A percentile compares a stretch with the other conserved stretches of the same genome.
These are phyloP conservation scores for Puccinia coronata DNA, from an alignment of 1,284 basidiomycete species.

Conservation along the genomic window DNA sequence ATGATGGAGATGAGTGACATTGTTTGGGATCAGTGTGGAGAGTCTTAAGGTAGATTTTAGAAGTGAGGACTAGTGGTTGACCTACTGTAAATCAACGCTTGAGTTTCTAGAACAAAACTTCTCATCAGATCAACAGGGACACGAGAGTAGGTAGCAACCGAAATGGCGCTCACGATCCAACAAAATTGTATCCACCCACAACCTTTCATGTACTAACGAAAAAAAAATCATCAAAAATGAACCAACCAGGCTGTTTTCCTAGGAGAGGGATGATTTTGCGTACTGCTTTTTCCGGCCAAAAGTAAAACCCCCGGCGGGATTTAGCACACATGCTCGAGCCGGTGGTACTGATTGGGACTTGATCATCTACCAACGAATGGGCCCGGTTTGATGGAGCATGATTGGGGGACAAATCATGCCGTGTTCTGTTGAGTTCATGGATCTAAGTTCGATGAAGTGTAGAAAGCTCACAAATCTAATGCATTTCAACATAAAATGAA, in stretches of 20 bases:
- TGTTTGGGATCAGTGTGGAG: background rate
- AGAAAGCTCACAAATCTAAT: conserved; percentile 31
- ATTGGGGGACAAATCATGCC: background rate
- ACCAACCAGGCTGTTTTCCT: background rate
- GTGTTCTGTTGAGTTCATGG: background rate
- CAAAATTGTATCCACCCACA: conserved; percentile 46
- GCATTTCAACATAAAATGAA: background rate
- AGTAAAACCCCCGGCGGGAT: conserved; percentile 24
- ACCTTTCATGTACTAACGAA: conserved; percentile 44
- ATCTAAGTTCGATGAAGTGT: background rate
- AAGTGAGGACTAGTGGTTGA: background rate
- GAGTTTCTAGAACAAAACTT: conserved; percentile 24
- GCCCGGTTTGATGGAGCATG: background rate
- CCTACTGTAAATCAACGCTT: conserved; percentile 46
- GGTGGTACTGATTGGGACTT: conserved; percentile 11
- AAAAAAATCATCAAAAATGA: background rate
- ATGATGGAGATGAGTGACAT: background rate
- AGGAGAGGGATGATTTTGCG: background rate
- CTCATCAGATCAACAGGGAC: background rate
- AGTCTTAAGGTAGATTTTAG: background rate
- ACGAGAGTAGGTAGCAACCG: background rate
- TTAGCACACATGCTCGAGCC: conserved; percentile 36
- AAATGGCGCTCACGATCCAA: conserved; percentile 36
- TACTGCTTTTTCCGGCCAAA: conserved; percentile 49
- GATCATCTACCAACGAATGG: conserved; percentile 39